Base-by-base conservation (phyloP, 805 yeast species). In the Candida suzukii region DNA sequence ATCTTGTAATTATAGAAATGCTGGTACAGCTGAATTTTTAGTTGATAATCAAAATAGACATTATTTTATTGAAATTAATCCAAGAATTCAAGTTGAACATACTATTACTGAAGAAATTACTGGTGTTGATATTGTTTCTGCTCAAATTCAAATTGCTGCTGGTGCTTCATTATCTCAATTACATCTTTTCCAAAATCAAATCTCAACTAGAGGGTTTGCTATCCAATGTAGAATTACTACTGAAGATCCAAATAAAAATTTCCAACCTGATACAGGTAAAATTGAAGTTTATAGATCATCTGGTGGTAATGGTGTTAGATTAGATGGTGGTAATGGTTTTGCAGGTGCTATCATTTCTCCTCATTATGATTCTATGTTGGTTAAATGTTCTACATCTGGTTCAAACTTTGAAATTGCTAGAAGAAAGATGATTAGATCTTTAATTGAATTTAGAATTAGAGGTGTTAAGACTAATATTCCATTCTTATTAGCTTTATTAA, bases 391-490 rank as follows among this genome's bases (percentile, higher is more conserved):
- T 28, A 88, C 97, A 60, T 80, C 95, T n/a, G 99, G 98, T 46
- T 83, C 96, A 20, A 91, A 95, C 41, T 93, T 80, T 61, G 99
- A 93, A 71, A 91, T 93, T 56, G 87, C 96, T 39, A 80, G 99
- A 64, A 78, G 99, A 67, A 93, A 93, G 75, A 95, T 93, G 98
- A 75, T 93, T 59, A 79, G 99, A 63, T 84, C 99, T 14, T 75
- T 93, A 61, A 87, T 93, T 53, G 99, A 93, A 70, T 93, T 93
- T 70, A 83, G 99, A 75, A 88, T 93, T 58, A 83, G 99, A 73
- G 99, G 99, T 63, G 99, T 93, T 56, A 93, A 93, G 74, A 93
- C 99, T 44, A 93, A 93, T 69, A 95, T 93, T 52, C 98, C 99
- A 26, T 93, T 93, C 74, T 70, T 93, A 66, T 73, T 93, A 57